A percentile compares a stretch with the other conserved stretches of the same genome.
These are phyloP conservation scores for Colletotrichum liaoningense DNA, from an alignment of 2,329 filamentous ascomycete species.

Conservation along the genomic window DNA sequence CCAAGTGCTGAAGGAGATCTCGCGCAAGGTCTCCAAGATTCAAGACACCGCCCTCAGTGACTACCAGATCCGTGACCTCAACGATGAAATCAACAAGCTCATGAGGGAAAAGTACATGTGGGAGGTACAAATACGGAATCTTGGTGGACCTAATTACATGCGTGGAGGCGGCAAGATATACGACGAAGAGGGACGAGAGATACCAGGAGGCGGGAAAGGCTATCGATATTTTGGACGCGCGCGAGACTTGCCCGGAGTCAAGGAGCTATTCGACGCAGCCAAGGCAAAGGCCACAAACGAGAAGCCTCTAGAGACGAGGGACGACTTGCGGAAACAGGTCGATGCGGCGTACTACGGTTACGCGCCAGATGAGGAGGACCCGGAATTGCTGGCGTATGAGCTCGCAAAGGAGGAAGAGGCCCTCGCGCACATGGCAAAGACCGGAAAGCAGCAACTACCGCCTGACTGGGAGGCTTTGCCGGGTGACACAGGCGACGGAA, in stretches of 20 bases:
- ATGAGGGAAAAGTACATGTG: conserved; percentile 99
- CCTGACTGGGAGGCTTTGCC: conserved; percentile 87
- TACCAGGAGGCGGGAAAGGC: conserved; percentile 82
- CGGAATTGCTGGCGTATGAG: conserved; percentile 83
- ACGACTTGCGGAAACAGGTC: conserved; percentile 79
- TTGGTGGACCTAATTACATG: conserved; percentile 99
- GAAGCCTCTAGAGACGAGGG: conserved; percentile 74
- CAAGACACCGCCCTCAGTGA: conserved; percentile 92
- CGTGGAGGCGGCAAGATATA: conserved; percentile 76
- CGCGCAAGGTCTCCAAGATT: conserved; percentile 95
- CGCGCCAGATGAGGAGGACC: conserved; percentile 91
- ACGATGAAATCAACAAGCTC: conserved; percentile 99
- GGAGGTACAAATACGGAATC: conserved; percentile 94
- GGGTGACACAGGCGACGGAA: conserved; percentile 86
- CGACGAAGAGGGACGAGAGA: conserved; percentile 79
- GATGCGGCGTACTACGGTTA: conserved; percentile 98
- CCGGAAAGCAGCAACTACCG: conserved; percentile 67
- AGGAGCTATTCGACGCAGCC: conserved; percentile 90
- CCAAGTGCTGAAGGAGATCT: conserved; percentile 96
- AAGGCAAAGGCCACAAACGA: conserved; percentile 66
- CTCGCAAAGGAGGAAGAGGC: conserved; percentile 85
- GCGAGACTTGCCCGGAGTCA: conserved; percentile 90
- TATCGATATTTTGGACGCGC: conserved; percentile 96
- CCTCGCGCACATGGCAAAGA: conserved; percentile 72
- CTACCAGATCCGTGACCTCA: conserved; percentile 96